Evolutionary conservation across 2,329 filamentous ascomycete genomes (phyloP), one percentile per base, ranked within the genome.

Genomic region (Drechslerella dactyloides): DNA sequence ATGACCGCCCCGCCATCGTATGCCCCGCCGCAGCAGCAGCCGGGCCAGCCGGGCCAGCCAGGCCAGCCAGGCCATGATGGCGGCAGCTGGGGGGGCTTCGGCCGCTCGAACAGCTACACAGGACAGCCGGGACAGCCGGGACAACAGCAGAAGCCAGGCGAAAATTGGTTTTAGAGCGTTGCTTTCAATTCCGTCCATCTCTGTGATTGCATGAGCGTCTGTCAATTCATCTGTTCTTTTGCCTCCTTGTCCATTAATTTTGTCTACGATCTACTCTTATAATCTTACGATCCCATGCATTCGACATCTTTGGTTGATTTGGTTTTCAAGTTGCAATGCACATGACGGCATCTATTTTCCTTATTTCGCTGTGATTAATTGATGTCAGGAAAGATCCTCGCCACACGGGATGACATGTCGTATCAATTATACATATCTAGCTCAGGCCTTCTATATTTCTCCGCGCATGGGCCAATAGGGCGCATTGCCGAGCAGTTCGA

Each of bases 121-220:
- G 7, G 7, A n/a, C 40, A 44, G 15, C 44, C 8, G 17, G 37
- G 37, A 17, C 66, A 35, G 19, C 66, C 48, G 19, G 48, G 48
- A 7, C 51, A 63, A 1, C 60, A 55, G 15, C 61, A 65, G 42
- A 72, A 72, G 35, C 60, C 68, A n/a, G 62, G 57, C 30, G 68
- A 65, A 13, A 72, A 72, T 54, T 72, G 68, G 68, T 72, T 72
- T 33, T 72, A 61, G 58, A 44, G 15, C n/a, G 13, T 27, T 21
- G 4, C 19, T 21, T 10, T 21, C 17, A 48, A 19, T 23, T 48
- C 8, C 2, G 13, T 44, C n/a, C 19, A 23, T 33, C 4, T 33
- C 27, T 33, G 6, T 42, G 15, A 42, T 17, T 15, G n/a, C 8
- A 19, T 48, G 19, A 48, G 44, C 17, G 17, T 48, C 17, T 21